Evolutionary conservation across 192 early-diverging fungal genomes (phyloP), one percentile per base, ranked within the genome.

Genomic region (Podila horticola): DNA sequence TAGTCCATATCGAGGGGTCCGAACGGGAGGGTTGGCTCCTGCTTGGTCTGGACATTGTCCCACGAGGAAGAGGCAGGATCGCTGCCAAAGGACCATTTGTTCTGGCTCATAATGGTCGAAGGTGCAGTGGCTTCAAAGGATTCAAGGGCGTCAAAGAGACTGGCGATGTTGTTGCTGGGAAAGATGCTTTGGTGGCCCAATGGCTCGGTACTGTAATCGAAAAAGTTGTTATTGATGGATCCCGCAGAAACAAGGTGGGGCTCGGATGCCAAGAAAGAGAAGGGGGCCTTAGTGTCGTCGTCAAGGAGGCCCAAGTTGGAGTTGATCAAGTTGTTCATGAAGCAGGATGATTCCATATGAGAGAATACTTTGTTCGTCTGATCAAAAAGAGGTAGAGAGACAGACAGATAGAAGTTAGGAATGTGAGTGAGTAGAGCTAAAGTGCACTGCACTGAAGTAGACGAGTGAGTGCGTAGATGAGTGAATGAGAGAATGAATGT

Each of bases 101-200:
- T 60, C 26, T 60, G 13, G 41, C 9, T 57, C 29, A n/a, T 57
- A 22, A 19, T 67, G 66, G 30, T 51, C 28, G 52, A 45, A 45
- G 45, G 41, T 13, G 41, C 41, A 45, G 41, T 55, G 8, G 52
- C 19, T n/a, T 55, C 52, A 55, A 55, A 26, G 22, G 19, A 9
- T n/a, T 55, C 52, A 55, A 55, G 52, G 52, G 52, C 20, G 24
- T 55, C 52, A 55, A 55, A 55, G 52, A 55, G 52, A 55, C n/a
- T 41, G 64, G 69, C 24, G 48, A 55, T 79, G 66, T 38, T 69
- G 66, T 31, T 63, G 77, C 55, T 55, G 77, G 34, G 26, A 60
- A 30, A 50, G 58, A 34, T 38, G 45, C 15, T 58, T 58, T 64
- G 70, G 41, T 48, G 41, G 36, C 28, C 19, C 52, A 55, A 55